Evolutionary conservation across 208 protist genomes (phyloP), one percentile per base, ranked within the genome.

Genomic region (Balamuthia mandrillaris): DNA sequence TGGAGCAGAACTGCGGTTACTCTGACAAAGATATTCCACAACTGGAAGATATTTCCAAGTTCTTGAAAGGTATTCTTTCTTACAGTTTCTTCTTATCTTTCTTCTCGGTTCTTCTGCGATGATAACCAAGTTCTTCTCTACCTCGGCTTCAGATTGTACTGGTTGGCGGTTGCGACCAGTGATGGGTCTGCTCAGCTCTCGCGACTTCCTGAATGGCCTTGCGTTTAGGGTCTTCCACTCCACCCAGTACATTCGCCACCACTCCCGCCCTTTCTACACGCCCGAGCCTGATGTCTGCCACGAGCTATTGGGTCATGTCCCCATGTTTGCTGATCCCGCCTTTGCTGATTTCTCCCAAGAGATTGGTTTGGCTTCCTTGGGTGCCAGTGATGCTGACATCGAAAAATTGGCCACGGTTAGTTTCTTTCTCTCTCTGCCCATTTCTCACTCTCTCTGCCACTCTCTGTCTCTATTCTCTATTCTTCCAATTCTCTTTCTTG

Each of bases 201-300:
- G 97, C 49, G 95, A 98, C 88, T 98, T 98, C 86, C 88, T 98
- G 29, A 98, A 97, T 88, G 96, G 89, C 21, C 91, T 98, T 18
- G 96, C 97, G n/a, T 98, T 98, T 91, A 89, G 96, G 54, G 93
- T 97, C 9, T 98, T 98, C 91, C 97, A 97, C 89, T 96, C 93
- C 44, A 98, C 97, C 21, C 97, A 98, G 92, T 98, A 98, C 89
- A 96, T 98, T 74, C 95, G 97, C 66, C 97, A 98, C 88, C 87
- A 91, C 42, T 94, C 92, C 39, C 61, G 54, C 42, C 77, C 77
- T n/a, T 39, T 83, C 54, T 83, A 83, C 77, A 83, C 77, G 3
- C 77, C 77, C 29, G 77, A 86, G 45, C 60, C 68, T 10, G 96
- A 98, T 89, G 90, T 97, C 72, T 94, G 96, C 86, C 96, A 98